phyloP scores from a whole-genome alignment of 2,329 filamentous ascomycete species.

The Alternaria gansuensis region DNA sequence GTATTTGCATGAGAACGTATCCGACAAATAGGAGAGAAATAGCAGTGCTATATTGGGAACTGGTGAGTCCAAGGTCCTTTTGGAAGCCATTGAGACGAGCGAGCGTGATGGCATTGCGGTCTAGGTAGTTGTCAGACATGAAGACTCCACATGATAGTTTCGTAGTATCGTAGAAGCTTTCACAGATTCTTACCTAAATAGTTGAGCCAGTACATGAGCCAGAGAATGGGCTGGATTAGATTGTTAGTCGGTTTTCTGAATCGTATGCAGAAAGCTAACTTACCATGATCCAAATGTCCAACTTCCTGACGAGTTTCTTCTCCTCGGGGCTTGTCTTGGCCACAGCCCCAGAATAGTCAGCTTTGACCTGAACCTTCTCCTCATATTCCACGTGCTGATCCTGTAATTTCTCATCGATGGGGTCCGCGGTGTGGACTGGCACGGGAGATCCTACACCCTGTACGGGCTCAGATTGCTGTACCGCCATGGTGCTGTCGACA shows the following conservation, averaged over 20 bases:
- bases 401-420: slow-evolving; percentile 7
- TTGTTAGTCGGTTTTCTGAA: slow-evolving; percentile 22
- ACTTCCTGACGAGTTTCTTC: slow-evolving; percentile 23
- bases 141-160: no score
- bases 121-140: slow-evolving; percentile 41
- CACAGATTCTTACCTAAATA: slow-evolving; percentile 36
- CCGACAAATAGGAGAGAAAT: slow-evolving; percentile 55
- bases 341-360: slow-evolving; percentile 22
- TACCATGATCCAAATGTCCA: slow-evolving; percentile 23
- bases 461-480: not conserved
- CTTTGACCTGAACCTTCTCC: slow-evolving; percentile 7
- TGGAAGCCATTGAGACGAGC: slow-evolving; percentile 69
- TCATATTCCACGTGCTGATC: slow-evolving; percentile 10
- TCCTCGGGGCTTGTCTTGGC: slow-evolving; percentile 23
- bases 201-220: slow-evolving; percentile 12
- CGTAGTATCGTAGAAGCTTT: no score
- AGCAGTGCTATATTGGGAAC: slow-evolving; percentile 46
- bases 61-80: slow-evolving; percentile 53
- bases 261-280: slow-evolving; percentile 19
- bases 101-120: slow-evolving; percentile 70
- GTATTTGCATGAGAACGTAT: slow-evolving; percentile 7
- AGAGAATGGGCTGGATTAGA: slow-evolving; percentile 48
- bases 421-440: not conserved
- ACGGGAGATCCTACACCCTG: not conserved
- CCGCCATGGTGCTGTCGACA: not conserved